These are phyloP conservation scores for Eremochloa ophiuroides DNA, from an alignment of 176 grass and related monocot species.

Conservation along the genomic window DNA sequence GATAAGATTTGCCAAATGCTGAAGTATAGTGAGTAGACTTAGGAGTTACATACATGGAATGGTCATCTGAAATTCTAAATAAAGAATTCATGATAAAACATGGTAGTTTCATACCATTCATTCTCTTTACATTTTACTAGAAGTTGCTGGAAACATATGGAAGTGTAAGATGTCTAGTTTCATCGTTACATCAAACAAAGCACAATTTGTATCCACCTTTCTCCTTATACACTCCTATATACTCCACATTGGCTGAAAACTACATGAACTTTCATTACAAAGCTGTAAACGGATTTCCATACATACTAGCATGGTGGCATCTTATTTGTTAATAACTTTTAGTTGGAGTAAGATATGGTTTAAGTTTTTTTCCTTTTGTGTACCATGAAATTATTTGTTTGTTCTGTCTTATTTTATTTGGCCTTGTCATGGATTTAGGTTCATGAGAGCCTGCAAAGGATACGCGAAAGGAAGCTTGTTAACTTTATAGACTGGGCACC, in stretches of 20 bases:
- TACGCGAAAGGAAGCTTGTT: slow-evolving; percentile 97
- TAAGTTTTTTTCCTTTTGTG: background rate
- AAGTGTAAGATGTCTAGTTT: slow-evolving; percentile 15
- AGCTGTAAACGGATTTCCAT: background rate
- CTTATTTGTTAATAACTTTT: slow-evolving; percentile 2
- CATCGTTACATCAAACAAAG: background rate
- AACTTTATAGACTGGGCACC: slow-evolving; percentile 99
- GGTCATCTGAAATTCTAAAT: background rate
- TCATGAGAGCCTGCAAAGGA: slow-evolving; percentile 97
- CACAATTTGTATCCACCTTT: background rate
- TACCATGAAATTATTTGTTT: slow-evolving; percentile 12
- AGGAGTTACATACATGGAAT: background rate
- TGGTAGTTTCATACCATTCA: background rate
- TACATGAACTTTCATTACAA: background rate
- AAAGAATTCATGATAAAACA: background rate
- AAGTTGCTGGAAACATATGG: background rate
- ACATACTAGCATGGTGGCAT: background rate
- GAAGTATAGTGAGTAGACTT: background rate
- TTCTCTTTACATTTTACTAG: background rate
- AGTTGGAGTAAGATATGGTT: background rate
- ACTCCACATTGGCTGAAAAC: background rate
- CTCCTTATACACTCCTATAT: background rate
- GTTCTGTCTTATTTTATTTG: background rate
- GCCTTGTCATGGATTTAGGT: slow-evolving; percentile 45
- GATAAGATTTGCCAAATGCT: background rate